Base-by-base conservation (phyloP, 192 early-diverging fungal genomes). In the Lobulomyces angularis region DNA sequence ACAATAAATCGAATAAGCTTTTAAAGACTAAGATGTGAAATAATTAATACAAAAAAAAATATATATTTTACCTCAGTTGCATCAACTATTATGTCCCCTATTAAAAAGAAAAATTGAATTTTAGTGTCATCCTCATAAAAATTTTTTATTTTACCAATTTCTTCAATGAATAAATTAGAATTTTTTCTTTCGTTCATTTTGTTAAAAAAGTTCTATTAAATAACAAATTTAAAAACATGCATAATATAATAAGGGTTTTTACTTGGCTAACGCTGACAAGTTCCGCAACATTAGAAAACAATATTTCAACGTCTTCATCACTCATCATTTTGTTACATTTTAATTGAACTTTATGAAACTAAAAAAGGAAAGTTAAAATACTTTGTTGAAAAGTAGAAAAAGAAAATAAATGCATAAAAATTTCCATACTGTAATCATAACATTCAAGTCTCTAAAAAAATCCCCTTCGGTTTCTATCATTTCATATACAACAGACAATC, bases 401-500 rank as follows among this genome's bases (percentile, higher is more conserved):
- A n/a, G 16, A 30, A 50, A n/a, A 53, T 25, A 52, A 21, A 40
- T 50, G 20, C 11, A 24, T 5, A 53, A 50, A n/a, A n/a, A n/a
- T n/a, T n/a, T n/a, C n/a, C 55, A 41, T 35, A 73, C 71, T 48
- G 58, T 62, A 12, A 74, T 53, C 59, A 74, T 74, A 29, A 64
- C 44, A 14, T 49, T 35, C 17, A 74, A 41, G 51, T 74, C 71
- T 25, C 59, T 37, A 18, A 65, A 51, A 50, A 72, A 74, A 35
- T 74, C 71, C 26, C 58, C 47, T 53, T 74, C 71, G 1, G 71
- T 74, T 46, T 71, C 71, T 49, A 74, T 65, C 31, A 74, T 34
- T 48, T 74, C 71, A 47, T 74, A 74, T 9, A 74, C 62, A 9
- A 54, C 69, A n/a, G 45, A 53, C 32, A 74, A 36, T 17, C 71